Percentiles rank a stretch among this genome's conserved stretches.
phyloP scores from a whole-genome alignment of 2,329 filamentous ascomycete species.

The Alternaria ventricosa region DNA sequence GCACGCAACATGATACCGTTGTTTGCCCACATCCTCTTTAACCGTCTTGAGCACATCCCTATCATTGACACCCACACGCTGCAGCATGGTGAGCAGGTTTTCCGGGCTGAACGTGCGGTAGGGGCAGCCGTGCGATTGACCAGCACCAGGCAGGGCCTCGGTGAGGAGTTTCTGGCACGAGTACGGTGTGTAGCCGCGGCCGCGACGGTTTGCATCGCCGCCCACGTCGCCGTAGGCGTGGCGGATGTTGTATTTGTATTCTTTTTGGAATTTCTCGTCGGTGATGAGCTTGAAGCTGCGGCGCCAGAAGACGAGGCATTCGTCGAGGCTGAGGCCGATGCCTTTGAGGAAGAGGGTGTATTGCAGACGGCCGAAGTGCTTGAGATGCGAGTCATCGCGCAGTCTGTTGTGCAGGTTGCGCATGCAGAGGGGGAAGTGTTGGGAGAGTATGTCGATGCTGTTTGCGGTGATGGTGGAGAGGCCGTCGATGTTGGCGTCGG shows the following conservation, averaged over 20 bases:
- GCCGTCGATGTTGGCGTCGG: slow-evolving; percentile 75
- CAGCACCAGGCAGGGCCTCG: slow-evolving; percentile 83
- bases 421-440: slow-evolving; percentile 94
- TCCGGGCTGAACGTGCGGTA: slow-evolving; percentile 92
- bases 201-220: slow-evolving; percentile 84
- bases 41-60: slow-evolving; percentile 79
- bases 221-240: slow-evolving; percentile 95
- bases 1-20: slow-evolving; percentile 92
- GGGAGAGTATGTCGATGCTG: slow-evolving; percentile 76
- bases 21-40: slow-evolving; percentile 85
- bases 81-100: slow-evolving; percentile 78
- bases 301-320: slow-evolving; percentile 92
- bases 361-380: slow-evolving; percentile 91
- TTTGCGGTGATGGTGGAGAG: slow-evolving; percentile 66
- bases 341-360: slow-evolving; percentile 98
- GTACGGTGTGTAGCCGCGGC: slow-evolving; percentile 86
- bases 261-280: slow-evolving; percentile 95
- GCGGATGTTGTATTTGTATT: slow-evolving; percentile 97
- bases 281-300: slow-evolving; percentile 82
- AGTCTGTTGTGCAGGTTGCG: slow-evolving; percentile 85
- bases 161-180: slow-evolving; percentile 95
- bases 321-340: slow-evolving; percentile 88
- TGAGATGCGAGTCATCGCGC: slow-evolving; percentile 86
- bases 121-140: slow-evolving; percentile 93
- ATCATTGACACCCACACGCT: slow-evolving; percentile 80